Conservation (phyloP, 176 grass and related monocot species). For the Zoysia japonica region DNA sequence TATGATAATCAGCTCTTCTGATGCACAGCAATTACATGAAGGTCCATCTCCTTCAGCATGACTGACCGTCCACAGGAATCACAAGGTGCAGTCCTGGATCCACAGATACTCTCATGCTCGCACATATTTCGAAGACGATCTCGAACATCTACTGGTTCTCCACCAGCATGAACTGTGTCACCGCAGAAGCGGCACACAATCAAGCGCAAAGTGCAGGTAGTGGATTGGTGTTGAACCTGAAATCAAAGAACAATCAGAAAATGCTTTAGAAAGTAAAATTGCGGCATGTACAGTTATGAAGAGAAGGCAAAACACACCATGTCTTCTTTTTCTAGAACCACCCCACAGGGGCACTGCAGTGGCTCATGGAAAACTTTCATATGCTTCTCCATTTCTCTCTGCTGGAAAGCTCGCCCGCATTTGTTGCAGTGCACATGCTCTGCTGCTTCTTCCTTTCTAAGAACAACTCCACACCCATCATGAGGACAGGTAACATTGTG, state of each 20-base stretch:
- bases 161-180: slow-evolving; percentile 82
- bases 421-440: slow-evolving; percentile 83
- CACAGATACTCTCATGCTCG: slow-evolving; percentile 39
- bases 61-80: slow-evolving; percentile 87
- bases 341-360: slow-evolving; percentile 68
- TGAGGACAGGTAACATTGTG: slow-evolving; percentile 79
- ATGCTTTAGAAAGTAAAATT: not conserved
- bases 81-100: slow-evolving; percentile 89
- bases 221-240: slow-evolving; percentile 83
- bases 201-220: slow-evolving; percentile 65
- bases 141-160: slow-evolving; percentile 54
- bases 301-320: slow-evolving; percentile 59
- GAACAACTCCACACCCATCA: slow-evolving; percentile 78
- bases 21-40: slow-evolving; percentile 78
- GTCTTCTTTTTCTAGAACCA: slow-evolving; percentile 88
- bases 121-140: slow-evolving; percentile 73
- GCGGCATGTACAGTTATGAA: not conserved
- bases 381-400: slow-evolving; percentile 91
- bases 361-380: slow-evolving; percentile 97
- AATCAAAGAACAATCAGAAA: slow-evolving; percentile 25
- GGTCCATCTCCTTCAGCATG: slow-evolving; percentile 98
- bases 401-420: slow-evolving; percentile 79
- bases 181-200: slow-evolving; percentile 90
- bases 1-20: slow-evolving; percentile 71
- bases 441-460: slow-evolving; percentile 75